Base-by-base conservation (phyloP, 1,284 basidiomycete species). In the Malassezia nana region DNA sequence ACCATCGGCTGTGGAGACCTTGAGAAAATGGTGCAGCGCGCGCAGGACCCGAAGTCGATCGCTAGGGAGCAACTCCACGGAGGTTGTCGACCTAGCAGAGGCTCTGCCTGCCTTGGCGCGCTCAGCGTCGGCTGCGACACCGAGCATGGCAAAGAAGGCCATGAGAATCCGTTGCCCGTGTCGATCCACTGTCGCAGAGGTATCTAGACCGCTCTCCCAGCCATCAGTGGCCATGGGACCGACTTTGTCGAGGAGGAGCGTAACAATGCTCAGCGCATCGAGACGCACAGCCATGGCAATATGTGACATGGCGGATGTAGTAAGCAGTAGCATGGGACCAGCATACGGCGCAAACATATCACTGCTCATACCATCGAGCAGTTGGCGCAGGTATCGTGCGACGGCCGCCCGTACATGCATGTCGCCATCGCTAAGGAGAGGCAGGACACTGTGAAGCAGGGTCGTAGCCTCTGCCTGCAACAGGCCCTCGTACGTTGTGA, bases 211-310 rank as follows among this genome's bases (percentile, higher is more conserved):
- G 12, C 50, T 33, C 28, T 68, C 51, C 66, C 66, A 67, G 8
- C 64, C 66, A 15, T 46, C 25, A 2, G 59, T 65, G 15, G 64
- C 55, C 6, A 52, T 76, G 13, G 79, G 77, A 1, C 89, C 87
- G 3, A 86, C 81, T 45, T 79, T 72, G 30, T 85, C 83, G 2
- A 96, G 79, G 30, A 90, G 80, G 13, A 94, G 74, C 66, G 87
- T 81, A 45, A 98, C 76, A 59, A 91, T 81, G 24, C 83, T 82
- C 58, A 92, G 80, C 1, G 89, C 89, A 69, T 96, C 92, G 40
- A 95, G 80, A 8, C 89, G 81, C 54, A 96, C 87, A 65, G 91
- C 87, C 8, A 89, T 89, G 73, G 90, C 92, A 53, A 98, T 94
- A 67, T 94, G 86, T 0, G 88, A 90, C 72, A 94, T 84, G 0